Conservation (phyloP, 257 asterid genomes). For the Oldenlandia corymbosa region DNA sequence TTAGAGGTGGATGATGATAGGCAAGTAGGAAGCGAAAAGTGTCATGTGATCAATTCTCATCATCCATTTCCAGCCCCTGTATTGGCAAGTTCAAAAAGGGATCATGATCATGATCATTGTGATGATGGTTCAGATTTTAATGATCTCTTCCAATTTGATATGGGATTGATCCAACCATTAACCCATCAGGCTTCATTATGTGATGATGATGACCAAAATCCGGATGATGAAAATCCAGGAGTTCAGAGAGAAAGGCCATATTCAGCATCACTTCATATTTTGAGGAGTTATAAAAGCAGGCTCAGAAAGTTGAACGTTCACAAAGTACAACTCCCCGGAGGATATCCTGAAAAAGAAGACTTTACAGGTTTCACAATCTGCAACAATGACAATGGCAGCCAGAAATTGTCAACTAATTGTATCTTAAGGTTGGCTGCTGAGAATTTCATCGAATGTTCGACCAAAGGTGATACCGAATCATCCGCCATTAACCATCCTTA, state of each 20-base stretch:
- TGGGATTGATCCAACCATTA: slow-evolving; percentile 19
- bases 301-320: slow-evolving; percentile 31
- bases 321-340: slow-evolving; percentile 9
- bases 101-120: neutral
- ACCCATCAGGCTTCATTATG: too few species aligned
- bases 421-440: slow-evolving; percentile 48
- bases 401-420: slow-evolving; percentile 22
- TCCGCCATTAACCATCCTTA: slow-evolving; percentile 29
- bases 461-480: slow-evolving; percentile 17
- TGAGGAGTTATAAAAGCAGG: slow-evolving; percentile 37
- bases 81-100: neutral
- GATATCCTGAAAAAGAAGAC: too few species aligned
- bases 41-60: neutral
- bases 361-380: too few species aligned
- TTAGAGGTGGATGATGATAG: neutral
- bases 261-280: slow-evolving; percentile 32
- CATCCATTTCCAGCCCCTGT: neutral
- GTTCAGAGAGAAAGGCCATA: slow-evolving; percentile 10
- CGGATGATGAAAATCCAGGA: slow-evolving; percentile 7
- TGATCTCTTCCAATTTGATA: slow-evolving; percentile 13
- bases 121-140: slow-evolving; percentile 15
- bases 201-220: neutral
- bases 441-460: slow-evolving; percentile 37
- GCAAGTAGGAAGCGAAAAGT: neutral
- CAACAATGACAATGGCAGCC: neutral